Conservation (phyloP, 371 early-diverging fungal genomes). For the Chytridium lagenaria region DNA sequence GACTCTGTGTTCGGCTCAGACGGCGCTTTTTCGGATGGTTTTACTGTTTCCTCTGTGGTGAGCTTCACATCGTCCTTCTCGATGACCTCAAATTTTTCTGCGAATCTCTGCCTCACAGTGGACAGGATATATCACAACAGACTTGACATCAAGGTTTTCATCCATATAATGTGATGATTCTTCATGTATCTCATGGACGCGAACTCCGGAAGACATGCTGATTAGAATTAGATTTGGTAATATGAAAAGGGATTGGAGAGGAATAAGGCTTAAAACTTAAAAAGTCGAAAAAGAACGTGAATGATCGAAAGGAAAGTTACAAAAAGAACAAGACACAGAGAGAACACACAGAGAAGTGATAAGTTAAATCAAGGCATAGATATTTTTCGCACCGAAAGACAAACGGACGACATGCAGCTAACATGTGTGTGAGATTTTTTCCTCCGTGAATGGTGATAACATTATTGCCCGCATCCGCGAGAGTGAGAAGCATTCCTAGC, state of each 20-base stretch:
- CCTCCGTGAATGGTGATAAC: slow-evolving; percentile 67
- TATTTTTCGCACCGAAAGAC: slow-evolving; percentile 67
- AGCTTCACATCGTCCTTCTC: too few relatives aligned
- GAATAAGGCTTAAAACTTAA: too few relatives aligned
- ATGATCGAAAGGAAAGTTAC: too few relatives aligned
- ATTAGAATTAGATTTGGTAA: too few relatives aligned
- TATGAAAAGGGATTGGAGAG: too few relatives aligned
- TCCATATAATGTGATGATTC: slow-evolving; percentile 56
- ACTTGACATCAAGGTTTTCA: slow-evolving; percentile 67
- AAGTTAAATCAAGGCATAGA: too few relatives aligned
- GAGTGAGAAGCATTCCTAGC: slow-evolving; percentile 86
- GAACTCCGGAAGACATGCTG: slow-evolving; percentile 57
- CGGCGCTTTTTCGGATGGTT: not conserved
- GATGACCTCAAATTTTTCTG: slow-evolving; percentile 13
- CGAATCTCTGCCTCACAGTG: slow-evolving; percentile 14
- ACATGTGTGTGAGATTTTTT: slow-evolving; percentile 77
- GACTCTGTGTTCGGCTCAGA: not conserved
- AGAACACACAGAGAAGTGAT: too few relatives aligned
- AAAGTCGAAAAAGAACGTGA: too few relatives aligned
- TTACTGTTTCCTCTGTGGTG: not conserved
- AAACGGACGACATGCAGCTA: slow-evolving; percentile 85
- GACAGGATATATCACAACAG: slow-evolving; percentile 66
- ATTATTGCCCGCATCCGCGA: slow-evolving; percentile 76
- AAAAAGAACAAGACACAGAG: too few relatives aligned
- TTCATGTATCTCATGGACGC: slow-evolving; percentile 55